Conservation (phyloP, 495 filamentous ascomycete genomes). For the Cryomyces antarcticus region DNA sequence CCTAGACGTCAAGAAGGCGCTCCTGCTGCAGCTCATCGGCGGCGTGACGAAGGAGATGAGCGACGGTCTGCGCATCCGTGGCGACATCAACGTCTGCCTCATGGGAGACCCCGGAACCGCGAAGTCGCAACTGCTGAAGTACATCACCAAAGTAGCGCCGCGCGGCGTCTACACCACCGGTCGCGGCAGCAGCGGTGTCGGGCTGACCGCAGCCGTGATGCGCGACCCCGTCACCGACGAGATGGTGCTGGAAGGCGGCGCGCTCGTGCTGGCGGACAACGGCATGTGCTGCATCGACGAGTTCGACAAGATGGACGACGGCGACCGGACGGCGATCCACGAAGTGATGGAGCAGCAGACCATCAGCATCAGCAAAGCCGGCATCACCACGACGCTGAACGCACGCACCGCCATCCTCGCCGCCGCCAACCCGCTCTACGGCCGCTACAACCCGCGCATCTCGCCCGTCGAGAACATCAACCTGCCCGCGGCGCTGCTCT, state of each 20-base stretch:
- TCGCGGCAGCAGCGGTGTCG: slow-evolving; percentile 86
- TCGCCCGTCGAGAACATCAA: slow-evolving; percentile 98
- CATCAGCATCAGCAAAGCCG: slow-evolving; percentile 95
- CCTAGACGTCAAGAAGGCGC: slow-evolving; percentile 90
- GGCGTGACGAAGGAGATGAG: slow-evolving; percentile 95
- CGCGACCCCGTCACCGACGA: slow-evolving; percentile 95
- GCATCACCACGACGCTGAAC: slow-evolving; percentile 89
- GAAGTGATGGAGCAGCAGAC: slow-evolving; percentile 99
- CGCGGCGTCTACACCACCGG: slow-evolving; percentile 96
- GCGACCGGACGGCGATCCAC: slow-evolving; percentile 90
- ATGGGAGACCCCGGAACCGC: slow-evolving; percentile 99
- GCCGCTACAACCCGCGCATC: slow-evolving; percentile 90
- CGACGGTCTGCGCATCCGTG: slow-evolving; percentile 94
- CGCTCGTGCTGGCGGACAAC: slow-evolving; percentile 87
- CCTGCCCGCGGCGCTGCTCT: slow-evolving; percentile 81
- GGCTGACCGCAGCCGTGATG: slow-evolving; percentile 96
- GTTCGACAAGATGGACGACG: slow-evolving; percentile 99
- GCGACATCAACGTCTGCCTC: slow-evolving; percentile 94
- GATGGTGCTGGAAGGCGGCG: slow-evolving; percentile 95
- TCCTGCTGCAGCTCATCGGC: slow-evolving; percentile 82
- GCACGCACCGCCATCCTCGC: slow-evolving; percentile 94
- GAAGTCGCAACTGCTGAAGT: slow-evolving; percentile 93
- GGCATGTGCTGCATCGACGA: slow-evolving; percentile 99
- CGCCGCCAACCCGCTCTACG: slow-evolving; percentile 91
- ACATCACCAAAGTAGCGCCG: slow-evolving; percentile 94